Evolutionary conservation across 192 early-diverging fungal species (phyloP).

Genomic region (Linnemannia elongata): DNA sequence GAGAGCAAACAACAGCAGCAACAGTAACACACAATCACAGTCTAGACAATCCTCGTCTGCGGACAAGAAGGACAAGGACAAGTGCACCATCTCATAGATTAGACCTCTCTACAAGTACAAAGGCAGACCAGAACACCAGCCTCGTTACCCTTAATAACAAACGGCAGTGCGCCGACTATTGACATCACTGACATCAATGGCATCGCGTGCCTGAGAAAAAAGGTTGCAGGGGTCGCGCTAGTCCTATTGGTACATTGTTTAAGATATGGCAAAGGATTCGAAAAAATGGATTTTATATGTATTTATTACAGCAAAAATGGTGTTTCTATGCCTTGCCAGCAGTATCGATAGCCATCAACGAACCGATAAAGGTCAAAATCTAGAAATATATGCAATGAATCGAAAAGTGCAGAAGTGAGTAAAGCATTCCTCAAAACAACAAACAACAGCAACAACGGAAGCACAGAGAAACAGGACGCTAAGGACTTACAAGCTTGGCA

Average conservation of each 20-base stretch:
- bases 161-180: conserved; percentile 10
- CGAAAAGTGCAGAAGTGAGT: background rate
- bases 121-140: background rate
- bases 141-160: background rate
- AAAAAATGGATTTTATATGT: background rate
- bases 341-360: conserved; percentile 79
- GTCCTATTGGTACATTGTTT: background rate
- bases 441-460: background rate
- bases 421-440: background rate
- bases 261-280: background rate
- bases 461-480: background rate
- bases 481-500: conserved; percentile 87
- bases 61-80: conserved; percentile 51
- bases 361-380: conserved; percentile 96
- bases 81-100: conserved; percentile 41
- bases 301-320: conserved; percentile 5
- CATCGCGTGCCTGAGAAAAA: background rate
- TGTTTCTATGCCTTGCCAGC: conserved; percentile 31
- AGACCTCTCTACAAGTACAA: background rate
- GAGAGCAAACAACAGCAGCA: conserved; percentile 17
- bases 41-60: conserved; percentile 20
- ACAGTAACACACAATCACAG: background rate
- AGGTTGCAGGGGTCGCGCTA: background rate
- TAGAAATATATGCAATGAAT: conserved; percentile 46
- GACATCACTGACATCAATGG: conserved; percentile 9